Evolutionary conservation across 1,139 yeast species (phyloP).

Genomic region (Blastobotrys petasosporus): DNA sequence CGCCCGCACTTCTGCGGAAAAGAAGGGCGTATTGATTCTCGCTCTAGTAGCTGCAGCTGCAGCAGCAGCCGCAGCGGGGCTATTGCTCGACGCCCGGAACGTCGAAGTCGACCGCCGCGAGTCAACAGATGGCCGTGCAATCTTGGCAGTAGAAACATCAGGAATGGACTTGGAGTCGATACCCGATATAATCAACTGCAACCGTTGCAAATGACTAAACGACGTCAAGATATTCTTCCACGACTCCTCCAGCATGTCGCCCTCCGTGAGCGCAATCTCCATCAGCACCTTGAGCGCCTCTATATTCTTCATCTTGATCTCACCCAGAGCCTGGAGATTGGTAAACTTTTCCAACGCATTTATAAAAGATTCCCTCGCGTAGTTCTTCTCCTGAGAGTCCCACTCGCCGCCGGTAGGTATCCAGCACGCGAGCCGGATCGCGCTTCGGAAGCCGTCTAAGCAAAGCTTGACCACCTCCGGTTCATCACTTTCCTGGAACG

Average conservation of each 20-base stretch:
- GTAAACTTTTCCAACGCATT: conserved; percentile 87
- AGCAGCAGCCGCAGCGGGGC: no score
- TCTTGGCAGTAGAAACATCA: conserved; percentile 71
- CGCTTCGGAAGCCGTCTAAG: conserved; percentile 76
- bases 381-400: background rate
- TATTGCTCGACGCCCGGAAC: background rate
- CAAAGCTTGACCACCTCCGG: conserved; percentile 64
- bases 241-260: conserved; percentile 60
- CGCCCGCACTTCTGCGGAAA: conserved; percentile 51
- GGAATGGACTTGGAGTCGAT: conserved; percentile 81
- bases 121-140: conserved; percentile 41
- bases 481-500: conserved; percentile 85
- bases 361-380: conserved; percentile 68
- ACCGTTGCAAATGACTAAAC: conserved; percentile 84
- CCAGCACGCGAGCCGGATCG: conserved; percentile 77
- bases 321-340: conserved; percentile 70
- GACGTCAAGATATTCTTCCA: conserved; percentile 84
- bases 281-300: conserved; percentile 71
- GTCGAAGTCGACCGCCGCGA: conserved; percentile 36
- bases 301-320: conserved; percentile 72
- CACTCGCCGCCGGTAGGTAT: conserved; percentile 47
- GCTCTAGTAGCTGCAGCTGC: no score
- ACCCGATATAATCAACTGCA: conserved; percentile 85
- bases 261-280: conserved; percentile 74
- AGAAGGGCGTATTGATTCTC: conserved; percentile 5